Base-by-base conservation (phyloP, 1,139 yeast species). In the Debaryomycetaceae sp. region DNA sequence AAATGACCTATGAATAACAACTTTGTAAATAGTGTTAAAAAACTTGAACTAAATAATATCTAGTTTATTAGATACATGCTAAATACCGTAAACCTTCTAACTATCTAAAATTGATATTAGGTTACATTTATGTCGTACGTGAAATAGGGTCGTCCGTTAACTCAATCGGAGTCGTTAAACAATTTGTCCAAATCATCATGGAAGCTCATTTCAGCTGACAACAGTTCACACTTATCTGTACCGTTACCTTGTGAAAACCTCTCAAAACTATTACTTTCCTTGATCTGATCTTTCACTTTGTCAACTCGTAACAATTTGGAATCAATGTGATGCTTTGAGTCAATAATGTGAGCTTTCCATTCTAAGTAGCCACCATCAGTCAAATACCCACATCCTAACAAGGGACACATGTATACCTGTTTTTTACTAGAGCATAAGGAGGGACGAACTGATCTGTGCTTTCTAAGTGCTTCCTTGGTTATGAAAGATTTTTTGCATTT, bases 331-430 rank as follows among this genome's bases (percentile, higher is more conserved):
- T 63, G 67, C 6, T 49, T 44, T 19, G 40, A 43, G 2, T 44
- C 47, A 6, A 58, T 46, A 34, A 68, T 55, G 52, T 70, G 76
- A 4, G 45, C 31, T 39, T 63, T 49, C 65, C 68, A 67, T 24
- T 56, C 63, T 13, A 51, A 41, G 44, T 65, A 70, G 3, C 72
- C 68, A 7, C 56, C 63, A 34, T 65, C 72, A 0, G 74, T 66
- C 58, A 65, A 59, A 44, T 50, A 69, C 4, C 65, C 71, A 50
- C 76, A 70, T 5, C 76, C 76, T 30, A 70, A 48, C 17, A 70
- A 43, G 1, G 76, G 75, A 45, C 76, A 70, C 7, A 63, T 47
- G 37, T 65, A 53, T 1, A 67, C 67, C 41, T 65, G 73, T 13
- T 49, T 53, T 40, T 56, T 59, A 7, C 45, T 13, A 1, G 69